Percentiles rank a stretch among this genome's conserved stretches.
These are phyloP conservation scores for Pouteria campechiana DNA, from an alignment of 179 eudicot genomes.

Conservation along the genomic window DNA sequence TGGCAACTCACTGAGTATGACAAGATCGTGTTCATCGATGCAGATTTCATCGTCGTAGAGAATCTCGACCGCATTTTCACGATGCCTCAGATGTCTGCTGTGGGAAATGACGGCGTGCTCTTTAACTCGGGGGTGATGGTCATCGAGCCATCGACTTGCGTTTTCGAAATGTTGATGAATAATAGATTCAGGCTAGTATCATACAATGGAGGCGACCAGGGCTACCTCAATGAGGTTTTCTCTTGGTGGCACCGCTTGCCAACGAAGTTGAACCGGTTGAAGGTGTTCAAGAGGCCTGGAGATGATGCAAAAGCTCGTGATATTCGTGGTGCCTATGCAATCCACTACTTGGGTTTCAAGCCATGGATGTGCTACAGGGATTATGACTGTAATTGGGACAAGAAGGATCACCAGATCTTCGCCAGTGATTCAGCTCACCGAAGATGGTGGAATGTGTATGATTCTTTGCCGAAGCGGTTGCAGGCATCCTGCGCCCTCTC, in stretches of 20 bases:
- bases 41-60: slow-evolving; percentile 45
- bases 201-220: slow-evolving; percentile 83
- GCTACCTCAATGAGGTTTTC: slow-evolving; percentile 61
- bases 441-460: slow-evolving; percentile 64
- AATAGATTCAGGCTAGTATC: slow-evolving; percentile 28
- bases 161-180: slow-evolving; percentile 41
- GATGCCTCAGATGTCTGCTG: slow-evolving; percentile 58
- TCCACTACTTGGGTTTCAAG: slow-evolving; percentile 68
- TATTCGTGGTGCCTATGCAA: slow-evolving; percentile 24
- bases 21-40: slow-evolving; percentile 62
- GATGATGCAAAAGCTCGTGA: slow-evolving; percentile 6
- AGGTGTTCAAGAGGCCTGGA: slow-evolving; percentile 13
- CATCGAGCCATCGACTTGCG: slow-evolving; percentile 67
- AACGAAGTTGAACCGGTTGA: slow-evolving; percentile 26
- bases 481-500: slow-evolving; percentile 35
- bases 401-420: slow-evolving; percentile 5
- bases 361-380: slow-evolving; percentile 73
- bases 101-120: slow-evolving; percentile 26
- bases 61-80: slow-evolving; percentile 52
- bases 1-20: slow-evolving; percentile 64
- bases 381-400: slow-evolving; percentile 84
- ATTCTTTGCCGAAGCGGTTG: slow-evolving; percentile 38
- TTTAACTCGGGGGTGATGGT: slow-evolving; percentile 85
- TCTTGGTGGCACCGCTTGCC: slow-evolving; percentile 81
- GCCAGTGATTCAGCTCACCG: slow-evolving; percentile 52